Evolutionary conservation across 2,329 filamentous ascomycete genomes (phyloP), one percentile per base, ranked within the genome.

Genomic region (Alternaria arborescens): DNA sequence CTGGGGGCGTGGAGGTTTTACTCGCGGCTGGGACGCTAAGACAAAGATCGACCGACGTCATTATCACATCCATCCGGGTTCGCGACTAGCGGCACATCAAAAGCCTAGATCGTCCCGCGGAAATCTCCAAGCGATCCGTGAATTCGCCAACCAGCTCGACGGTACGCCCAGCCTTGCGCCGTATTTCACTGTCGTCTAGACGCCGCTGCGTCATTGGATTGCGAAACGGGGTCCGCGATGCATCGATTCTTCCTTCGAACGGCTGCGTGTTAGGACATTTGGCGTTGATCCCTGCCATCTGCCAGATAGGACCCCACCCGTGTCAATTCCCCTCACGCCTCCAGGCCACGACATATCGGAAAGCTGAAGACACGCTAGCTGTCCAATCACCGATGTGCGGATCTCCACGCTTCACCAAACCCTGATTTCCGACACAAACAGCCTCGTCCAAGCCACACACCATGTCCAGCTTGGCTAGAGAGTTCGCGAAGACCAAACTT

Each of bases 401-500:
- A 55, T 55, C 53, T 36, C 32, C 41, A 55, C 52, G 26, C 46
- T 42, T 34, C 32, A 24, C 50, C n/a, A 34, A 56, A 62, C 42
- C 52, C 42, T 50, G 42, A 40, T 61, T 58, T 58, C 24, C 22
- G 28, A 36, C 54, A 34, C 54, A 38, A 24, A 47, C 56, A 55
- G 43, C 58, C 59, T 47, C 55, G 24, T 8, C 30, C 36, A 30
- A 51, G 38, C 32, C 40, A 42, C 40, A 42, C 64, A 71, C 46
- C 57, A 96, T 96, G 92, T 94, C 91, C 77, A 89, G 93, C 71
- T 85, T 94, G 61, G 91, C 93, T 77, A 89, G 89, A 78, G 85
- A 89, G 60, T 94, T 93, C 82, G 90, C 89, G 64, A 93, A 91
- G 81, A 84, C 90, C 56, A 92, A 92, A 80, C 83, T 94, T 64